phyloP scores from a whole-genome alignment of 805 yeast genomes.

The Jamesozyma gamospora region DNA sequence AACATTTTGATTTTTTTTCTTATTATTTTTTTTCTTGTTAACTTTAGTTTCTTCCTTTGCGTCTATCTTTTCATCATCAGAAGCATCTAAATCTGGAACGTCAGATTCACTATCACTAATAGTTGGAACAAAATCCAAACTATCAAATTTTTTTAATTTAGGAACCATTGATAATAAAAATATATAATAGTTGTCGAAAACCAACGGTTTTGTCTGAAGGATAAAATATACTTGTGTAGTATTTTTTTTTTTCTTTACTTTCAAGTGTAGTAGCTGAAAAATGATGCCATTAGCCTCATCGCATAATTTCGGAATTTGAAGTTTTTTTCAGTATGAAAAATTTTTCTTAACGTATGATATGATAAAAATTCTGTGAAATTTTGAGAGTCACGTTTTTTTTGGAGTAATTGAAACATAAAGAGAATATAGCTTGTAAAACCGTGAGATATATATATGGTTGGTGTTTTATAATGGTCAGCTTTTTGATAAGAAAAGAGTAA shows the following conservation, averaged over 20 bases:
- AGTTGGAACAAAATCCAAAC: conserved; percentile 50
- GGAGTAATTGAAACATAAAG: too few relatives aligned
- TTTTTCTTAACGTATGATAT: neutral
- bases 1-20: conserved; percentile 12
- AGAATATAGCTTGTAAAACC: too few relatives aligned
- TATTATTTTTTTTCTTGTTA: conserved; percentile 17
- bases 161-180: neutral
- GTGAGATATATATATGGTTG: too few relatives aligned
- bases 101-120: conserved; percentile 72
- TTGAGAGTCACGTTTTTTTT: too few relatives aligned
- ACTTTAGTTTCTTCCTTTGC: conserved; percentile 14
- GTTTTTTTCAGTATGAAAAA: neutral
- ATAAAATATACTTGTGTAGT: too few relatives aligned
- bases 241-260: too few relatives aligned
- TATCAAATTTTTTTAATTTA: conserved; percentile 13
- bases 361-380: too few relatives aligned
- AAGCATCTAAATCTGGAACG: conserved; percentile 42
- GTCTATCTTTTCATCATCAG: conserved; percentile 32
- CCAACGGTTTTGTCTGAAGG: too few relatives aligned
- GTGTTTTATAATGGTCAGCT: too few relatives aligned
- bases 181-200: too few relatives aligned
- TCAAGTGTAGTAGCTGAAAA: too few relatives aligned
- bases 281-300: conserved; percentile 15
- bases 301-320: conserved; percentile 12
- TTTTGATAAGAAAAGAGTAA: too few relatives aligned